Conservation (phyloP, 139 green algal species). For the Deuterostichococcus epilithicus region DNA sequence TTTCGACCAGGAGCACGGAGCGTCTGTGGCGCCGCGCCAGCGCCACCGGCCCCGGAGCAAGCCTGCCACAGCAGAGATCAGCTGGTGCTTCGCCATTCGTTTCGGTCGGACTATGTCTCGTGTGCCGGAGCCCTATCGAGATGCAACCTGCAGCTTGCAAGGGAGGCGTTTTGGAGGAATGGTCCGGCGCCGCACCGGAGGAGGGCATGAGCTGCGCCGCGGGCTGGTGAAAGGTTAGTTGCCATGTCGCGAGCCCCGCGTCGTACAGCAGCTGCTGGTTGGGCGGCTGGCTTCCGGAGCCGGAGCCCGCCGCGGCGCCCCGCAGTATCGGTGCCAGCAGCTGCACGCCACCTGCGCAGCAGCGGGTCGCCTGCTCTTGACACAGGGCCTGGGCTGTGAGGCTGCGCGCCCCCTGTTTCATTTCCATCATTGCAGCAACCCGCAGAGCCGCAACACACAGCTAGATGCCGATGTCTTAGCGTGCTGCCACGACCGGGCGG, state of each 20-base stretch:
- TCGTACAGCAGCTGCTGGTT: conserved; percentile 94
- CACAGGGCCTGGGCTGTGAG: not conserved
- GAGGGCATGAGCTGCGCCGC: conserved; percentile 56
- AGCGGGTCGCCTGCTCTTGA: too few relatives aligned
- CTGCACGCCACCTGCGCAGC: conserved; percentile 33
- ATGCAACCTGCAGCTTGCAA: not conserved
- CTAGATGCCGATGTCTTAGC: too few relatives aligned
- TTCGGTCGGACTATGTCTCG: not conserved
- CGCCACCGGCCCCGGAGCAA: too few relatives aligned
- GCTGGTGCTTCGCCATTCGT: too few relatives aligned
- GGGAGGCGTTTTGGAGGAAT: not conserved
- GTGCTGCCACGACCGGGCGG: too few relatives aligned
- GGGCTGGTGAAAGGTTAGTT: conserved; percentile 78
- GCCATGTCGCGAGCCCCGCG: conserved; percentile 83
- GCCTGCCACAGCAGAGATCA: too few relatives aligned
- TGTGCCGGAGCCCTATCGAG: not conserved
- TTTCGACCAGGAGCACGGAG: too few relatives aligned
- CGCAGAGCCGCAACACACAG: too few relatives aligned
- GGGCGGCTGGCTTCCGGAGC: conserved; percentile 8
- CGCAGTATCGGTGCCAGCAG: conserved; percentile 69
- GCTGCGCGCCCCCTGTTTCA: not conserved
- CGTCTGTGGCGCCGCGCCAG: too few relatives aligned
- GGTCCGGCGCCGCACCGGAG: not conserved
- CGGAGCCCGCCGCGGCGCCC: conserved; percentile 22
- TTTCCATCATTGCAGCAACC: not conserved